A percentile compares a stretch with the other conserved stretches of the same genome.
Conservation (phyloP, 305 asterid species). For the Fraxinus albicans region DNA sequence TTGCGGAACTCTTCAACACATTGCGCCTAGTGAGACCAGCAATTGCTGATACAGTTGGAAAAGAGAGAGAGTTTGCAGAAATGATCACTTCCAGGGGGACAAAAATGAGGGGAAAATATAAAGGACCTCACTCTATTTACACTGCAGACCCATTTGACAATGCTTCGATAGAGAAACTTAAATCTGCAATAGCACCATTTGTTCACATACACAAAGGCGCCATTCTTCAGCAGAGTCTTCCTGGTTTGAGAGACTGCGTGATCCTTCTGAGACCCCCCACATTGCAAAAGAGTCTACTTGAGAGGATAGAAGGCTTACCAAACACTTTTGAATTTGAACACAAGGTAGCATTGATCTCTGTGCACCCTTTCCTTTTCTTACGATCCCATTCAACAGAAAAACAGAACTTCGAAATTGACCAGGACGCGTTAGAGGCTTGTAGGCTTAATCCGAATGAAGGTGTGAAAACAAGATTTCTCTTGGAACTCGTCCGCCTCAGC, state of each 20-base stretch:
- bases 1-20: conserved; percentile 67
- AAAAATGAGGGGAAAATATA: neutral
- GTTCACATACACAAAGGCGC: conserved; percentile 66
- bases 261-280: conserved; percentile 48
- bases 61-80: conserved; percentile 32
- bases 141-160: neutral
- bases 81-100: conserved; percentile 20
- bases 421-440: conserved; percentile 29
- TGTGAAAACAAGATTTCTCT: conserved; percentile 50
- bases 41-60: conserved; percentile 35
- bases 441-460: conserved; percentile 47
- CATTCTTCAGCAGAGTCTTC: conserved; percentile 54
- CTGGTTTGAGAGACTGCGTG: conserved; percentile 53
- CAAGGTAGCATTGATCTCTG: conserved; percentile 49
- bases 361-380: conserved; percentile 54
- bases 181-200: conserved; percentile 45
- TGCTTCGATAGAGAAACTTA: conserved; percentile 41
- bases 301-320: conserved; percentile 24
- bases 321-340: conserved; percentile 40
- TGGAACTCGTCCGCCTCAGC: conserved; percentile 55
- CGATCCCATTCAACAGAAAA: conserved; percentile 16
- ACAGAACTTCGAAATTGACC: conserved; percentile 23
- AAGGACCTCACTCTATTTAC: conserved; percentile 19
- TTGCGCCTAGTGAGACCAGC: conserved; percentile 63
- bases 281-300: conserved; percentile 48